Evolutionary conservation across 2,329 filamentous ascomycete species (phyloP), one percentile per base, ranked within the genome.

Genomic region (Chaetothyriales sp.): DNA sequence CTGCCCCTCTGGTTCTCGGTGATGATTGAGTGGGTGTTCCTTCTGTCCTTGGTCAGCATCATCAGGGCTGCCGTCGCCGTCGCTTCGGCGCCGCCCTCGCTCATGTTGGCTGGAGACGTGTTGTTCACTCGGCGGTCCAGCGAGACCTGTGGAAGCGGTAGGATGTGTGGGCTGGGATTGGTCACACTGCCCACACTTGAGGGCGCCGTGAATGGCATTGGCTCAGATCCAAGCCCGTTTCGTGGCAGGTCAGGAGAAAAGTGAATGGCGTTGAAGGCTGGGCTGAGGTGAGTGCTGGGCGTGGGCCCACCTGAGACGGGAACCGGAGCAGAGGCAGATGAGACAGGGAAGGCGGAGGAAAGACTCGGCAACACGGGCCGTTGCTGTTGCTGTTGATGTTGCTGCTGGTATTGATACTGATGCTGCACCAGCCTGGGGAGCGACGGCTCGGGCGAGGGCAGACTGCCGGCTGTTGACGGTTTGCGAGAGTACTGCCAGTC

Each of bases 1-100:
- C 47, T 64, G 64, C 43, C 64, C 61, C 5, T 58, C 51, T 6
- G 61, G 60, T 20, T 44, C 42, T 22, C 50, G 36, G 39, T 36
- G 10, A 20, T 20, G n/a, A 42, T 25, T 3, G 15, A 20, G 10
- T 46, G 52, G 51, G 46, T 19, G 28, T 46, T 53, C 56, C 86
- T 74, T 43, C 86, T 77, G 64, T 92, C 87, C 49, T 75, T 80
- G 58, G 89, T 93, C 53, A 95, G 71, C 88, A 95, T 94, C 64
- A 95, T 67, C 59, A 95, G 66, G 2, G 88, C 89, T 10, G 86
- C 83, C 32, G 55, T 53, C 6, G 87, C 92, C 1, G 87, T 89
- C 64, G 92, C 86, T 54, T 88, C 82, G 55, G 86, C 83, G 39
- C 84, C 72, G 51, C 76, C 72, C 5, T 73, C 70, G 5, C 72